These are phyloP conservation scores for Vanderwaltozyma yarrowii DNA, from an alignment of 805 yeast species.

Conservation along the genomic window DNA sequence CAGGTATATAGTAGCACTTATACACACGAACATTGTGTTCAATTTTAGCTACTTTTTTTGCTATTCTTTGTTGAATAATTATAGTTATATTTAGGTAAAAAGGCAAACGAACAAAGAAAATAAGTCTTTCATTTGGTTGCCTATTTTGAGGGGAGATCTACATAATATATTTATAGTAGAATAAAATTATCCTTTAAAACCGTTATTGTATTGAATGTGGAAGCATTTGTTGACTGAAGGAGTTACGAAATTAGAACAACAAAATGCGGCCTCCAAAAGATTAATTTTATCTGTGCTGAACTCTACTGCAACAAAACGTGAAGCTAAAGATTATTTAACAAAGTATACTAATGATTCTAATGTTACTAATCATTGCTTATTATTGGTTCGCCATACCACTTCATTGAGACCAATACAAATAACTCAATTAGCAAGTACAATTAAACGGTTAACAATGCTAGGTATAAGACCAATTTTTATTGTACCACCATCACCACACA, in stretches of 20 bases:
- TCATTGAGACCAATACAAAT: slow-evolving; percentile 4
- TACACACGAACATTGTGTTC: too few relatives aligned
- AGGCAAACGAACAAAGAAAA: too few relatives aligned
- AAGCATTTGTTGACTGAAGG: slow-evolving; percentile 7
- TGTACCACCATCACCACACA: slow-evolving; percentile 30
- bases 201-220: slow-evolving; percentile 17
- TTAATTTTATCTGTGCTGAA: slow-evolving; percentile 74
- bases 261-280: slow-evolving; percentile 35
- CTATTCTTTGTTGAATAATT: too few relatives aligned
- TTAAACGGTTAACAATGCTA: slow-evolving; percentile 20
- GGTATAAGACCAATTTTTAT: slow-evolving; percentile 72
- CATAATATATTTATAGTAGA: too few relatives aligned
- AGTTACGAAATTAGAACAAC: slow-evolving; percentile 13
- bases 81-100: too few relatives aligned
- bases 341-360: slow-evolving; percentile 40
- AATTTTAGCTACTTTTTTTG: too few relatives aligned
- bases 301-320: slow-evolving; percentile 90
- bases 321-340: slow-evolving; percentile 68
- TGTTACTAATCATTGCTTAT: slow-evolving; percentile 17
- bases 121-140: too few relatives aligned
- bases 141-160: too few relatives aligned
- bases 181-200: too few relatives aligned
- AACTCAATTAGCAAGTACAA: slow-evolving; percentile 14
- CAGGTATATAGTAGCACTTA: too few relatives aligned
- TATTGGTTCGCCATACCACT: slow-evolving; percentile 19